A percentile compares a stretch with the other conserved stretches of the same genome.
Evolutionary conservation across 257 asterid genomes (phyloP).

Genomic region (Solanum corneliomulleri): DNA sequence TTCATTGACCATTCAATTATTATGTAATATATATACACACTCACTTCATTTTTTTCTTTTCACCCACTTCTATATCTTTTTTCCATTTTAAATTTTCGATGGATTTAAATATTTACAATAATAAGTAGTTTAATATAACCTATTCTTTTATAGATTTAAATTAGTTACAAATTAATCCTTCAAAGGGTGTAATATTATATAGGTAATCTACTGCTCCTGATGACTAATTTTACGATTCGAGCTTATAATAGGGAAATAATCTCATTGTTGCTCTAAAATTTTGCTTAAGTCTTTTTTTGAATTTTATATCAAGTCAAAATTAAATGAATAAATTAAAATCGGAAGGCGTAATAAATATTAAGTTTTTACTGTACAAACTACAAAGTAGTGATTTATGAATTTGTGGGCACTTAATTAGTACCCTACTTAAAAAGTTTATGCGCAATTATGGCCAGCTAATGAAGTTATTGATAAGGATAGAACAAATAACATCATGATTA

Average conservation of each 20-base stretch:
- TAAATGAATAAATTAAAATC: too few species aligned
- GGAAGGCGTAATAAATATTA: neutral
- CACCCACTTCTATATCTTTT: neutral
- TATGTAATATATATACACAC: neutral
- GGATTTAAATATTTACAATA: neutral
- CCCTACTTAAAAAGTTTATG: neutral
- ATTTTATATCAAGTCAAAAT: too few species aligned
- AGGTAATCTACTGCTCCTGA: neutral
- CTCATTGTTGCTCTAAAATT: neutral
- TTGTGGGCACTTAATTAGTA: neutral
- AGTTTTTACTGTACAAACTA: neutral
- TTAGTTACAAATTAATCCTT: neutral
- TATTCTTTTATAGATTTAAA: neutral
- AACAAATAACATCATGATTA: conserved; percentile 39
- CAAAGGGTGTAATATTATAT: neutral
- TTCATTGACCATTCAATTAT: neutral
- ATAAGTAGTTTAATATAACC: neutral
- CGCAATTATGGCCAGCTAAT: conserved; percentile 3
- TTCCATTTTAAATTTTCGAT: neutral
- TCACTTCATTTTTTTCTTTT: neutral
- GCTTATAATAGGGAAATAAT: neutral
- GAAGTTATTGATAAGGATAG: conserved; percentile 24
- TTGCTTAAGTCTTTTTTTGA: neutral
- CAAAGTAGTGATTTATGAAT: neutral
- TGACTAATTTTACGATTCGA: neutral